Base-by-base conservation (phyloP, 1,284 basidiomycete genomes). In the Vanrija sp. region DNA sequence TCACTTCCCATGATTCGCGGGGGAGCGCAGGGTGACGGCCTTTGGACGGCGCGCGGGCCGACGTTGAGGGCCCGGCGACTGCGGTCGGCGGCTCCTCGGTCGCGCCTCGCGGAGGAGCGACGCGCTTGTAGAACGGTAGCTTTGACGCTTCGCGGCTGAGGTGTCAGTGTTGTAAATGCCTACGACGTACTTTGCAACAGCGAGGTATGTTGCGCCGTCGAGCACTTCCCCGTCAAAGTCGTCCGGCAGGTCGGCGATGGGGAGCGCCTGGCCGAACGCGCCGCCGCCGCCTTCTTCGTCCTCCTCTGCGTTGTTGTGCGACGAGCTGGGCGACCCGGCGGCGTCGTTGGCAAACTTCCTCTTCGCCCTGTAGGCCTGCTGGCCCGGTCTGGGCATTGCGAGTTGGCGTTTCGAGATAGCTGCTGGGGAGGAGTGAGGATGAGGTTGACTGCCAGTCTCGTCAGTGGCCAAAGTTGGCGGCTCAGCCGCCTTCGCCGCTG, bases 201-300 rank as follows among this genome's bases (percentile, higher is more conserved):
- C 69, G 2, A 73, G 57, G 43, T 65, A 73, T 31, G 67, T 63
- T 20, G 67, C 64, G 31, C 71, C 71, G 43, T 71, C 65, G 12
- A 51, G 19, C 1, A 65, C 61, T 41, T 61, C 57, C 19, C 68
- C 69, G 48, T 59, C 56, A 51, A 69, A 71, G 51, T 67, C 64
- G 16, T 54, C 63, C 9, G 64, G 61, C 2, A 72, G 53, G 8
- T 60, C 53, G 2, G 65, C 68, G 14, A 72, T 58, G 4, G 70
- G 70, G 4, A 72, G 57, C 27, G 59, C 65, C 47, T 65, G 65
- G 6, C 47, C 49, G 35, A 6, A 27, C 59, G 46, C 8, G 22
- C 39, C 12, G 52, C 47, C 4, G 22, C 51, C 16, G 36, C 38
- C 47, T 16, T 43, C 45, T 8, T 45, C 43, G 7, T 53, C 45